Percentiles rank a stretch among this genome's conserved stretches.
These are phyloP conservation scores for Arxiozyma heterogenica DNA, from an alignment of 1,139 yeast genomes.

Conservation along the genomic window DNA sequence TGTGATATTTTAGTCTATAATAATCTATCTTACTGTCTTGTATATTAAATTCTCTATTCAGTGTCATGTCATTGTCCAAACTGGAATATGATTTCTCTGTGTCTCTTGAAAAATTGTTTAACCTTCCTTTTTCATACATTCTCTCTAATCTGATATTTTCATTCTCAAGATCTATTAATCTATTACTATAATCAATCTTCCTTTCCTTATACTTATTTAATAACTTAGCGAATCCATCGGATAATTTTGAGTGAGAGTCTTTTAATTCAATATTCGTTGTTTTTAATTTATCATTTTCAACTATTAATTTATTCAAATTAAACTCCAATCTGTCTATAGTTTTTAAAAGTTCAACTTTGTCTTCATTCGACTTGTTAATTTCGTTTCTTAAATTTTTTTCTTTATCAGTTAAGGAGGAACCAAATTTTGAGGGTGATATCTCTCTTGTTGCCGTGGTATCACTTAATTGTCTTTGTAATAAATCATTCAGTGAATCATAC, in stretches of 20 bases:
- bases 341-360: conserved; percentile 7
- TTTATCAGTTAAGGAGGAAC: neutral
- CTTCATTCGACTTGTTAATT: conserved; percentile 15
- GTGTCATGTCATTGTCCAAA: neutral
- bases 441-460: neutral
- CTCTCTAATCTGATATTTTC: conserved; percentile 21
- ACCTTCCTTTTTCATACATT: conserved; percentile 7
- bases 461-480: conserved; percentile 4
- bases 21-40: conserved; percentile 22
- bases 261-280: conserved; percentile 1
- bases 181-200: conserved; percentile 21
- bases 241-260: conserved; percentile 2
- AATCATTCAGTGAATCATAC: conserved; percentile 5
- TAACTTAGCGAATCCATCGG: conserved; percentile 2
- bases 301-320: neutral
- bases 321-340: conserved; percentile 1
- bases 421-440: neutral
- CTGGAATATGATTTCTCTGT: neutral
- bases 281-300: neutral
- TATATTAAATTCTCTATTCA: neutral
- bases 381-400: conserved; percentile 11
- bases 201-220: conserved; percentile 10
- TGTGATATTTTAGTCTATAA: conserved; percentile 26
- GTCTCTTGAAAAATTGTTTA: conserved; percentile 3
- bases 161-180: conserved; percentile 18